Base-by-base conservation (phyloP, 495 filamentous ascomycete species). In the Sphaerosporella brunnea region DNA sequence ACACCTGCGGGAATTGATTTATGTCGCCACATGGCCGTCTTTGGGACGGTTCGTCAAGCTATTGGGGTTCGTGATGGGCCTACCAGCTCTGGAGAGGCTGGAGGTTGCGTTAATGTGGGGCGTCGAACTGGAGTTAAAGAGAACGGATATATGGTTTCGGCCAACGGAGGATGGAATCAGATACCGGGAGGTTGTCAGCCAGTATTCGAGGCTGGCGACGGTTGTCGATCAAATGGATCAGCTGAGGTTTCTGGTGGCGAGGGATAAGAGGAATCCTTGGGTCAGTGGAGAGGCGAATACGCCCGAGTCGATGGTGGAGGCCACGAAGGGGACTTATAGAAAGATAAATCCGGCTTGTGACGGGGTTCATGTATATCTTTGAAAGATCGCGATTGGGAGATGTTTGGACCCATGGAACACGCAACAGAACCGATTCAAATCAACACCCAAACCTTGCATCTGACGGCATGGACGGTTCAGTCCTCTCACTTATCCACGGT, bases 91-190 rank as follows among this genome's bases (percentile, higher is more conserved):
- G 13, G 18, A 10, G 21, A 35, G 32, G 23, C 34, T 58, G 11
- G 46, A 42, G 4, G 37, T 58, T 21, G 51, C 50, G 23, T 24
- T 58, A 26, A 58, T 58, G 50, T 49, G 47, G 2, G 50, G 45
- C 1, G 46, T 53, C 21, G 54, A 53, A 26, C 21, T 58, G 50
- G 39, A 39, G 8, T 34, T 58, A 1, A 48, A 57, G 35, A 47
- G 36, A 25, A 57, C 37, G n/a, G 38, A 44, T 23, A 44, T 44
- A 10, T 44, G 42, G 10, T 58, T 58, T 25, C 44, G 39, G 32
- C 18, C 41, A 16, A 50, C 40, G 18, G 24, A 15, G 15, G 54
- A 58, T 26, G 47, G 45, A 2, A 21, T 57, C 10, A 37, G 40
- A n/a, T 58, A 44, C 32, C 49, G 21, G 2, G 21, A 13, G 41